These are phyloP conservation scores for Lolium rigidum DNA, from an alignment of 176 grass and related monocot genomes.

Conservation along the genomic window DNA sequence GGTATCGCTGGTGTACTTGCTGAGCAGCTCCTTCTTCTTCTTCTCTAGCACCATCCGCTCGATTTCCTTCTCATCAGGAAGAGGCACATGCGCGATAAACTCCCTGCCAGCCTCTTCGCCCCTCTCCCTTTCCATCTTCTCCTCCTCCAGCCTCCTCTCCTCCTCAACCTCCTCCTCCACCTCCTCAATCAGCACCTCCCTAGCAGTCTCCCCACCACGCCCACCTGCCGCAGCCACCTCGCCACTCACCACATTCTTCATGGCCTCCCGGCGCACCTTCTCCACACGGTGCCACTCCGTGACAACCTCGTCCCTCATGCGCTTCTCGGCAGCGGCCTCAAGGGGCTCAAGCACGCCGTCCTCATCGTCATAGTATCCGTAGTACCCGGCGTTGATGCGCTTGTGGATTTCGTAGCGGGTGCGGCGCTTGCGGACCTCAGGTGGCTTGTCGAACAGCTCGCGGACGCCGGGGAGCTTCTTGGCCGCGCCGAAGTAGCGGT, in stretches of 20 bases:
- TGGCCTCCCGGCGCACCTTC: conserved; percentile 71
- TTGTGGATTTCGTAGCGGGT: conserved; percentile 95
- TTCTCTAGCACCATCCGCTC: conserved; percentile 88
- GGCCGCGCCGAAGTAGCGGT: conserved; percentile 95
- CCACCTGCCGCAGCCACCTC: conserved; percentile 70
- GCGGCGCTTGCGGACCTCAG: conserved; percentile 76
- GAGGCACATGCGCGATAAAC: conserved; percentile 85
- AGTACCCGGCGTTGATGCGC: conserved; percentile 89
- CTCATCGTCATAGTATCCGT: conserved; percentile 94
- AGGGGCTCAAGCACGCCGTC: conserved; percentile 89
- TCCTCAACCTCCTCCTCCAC: conserved; percentile 97
- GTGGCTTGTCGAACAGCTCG: conserved; percentile 96
- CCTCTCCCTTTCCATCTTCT: conserved; percentile 64
- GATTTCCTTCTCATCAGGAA: conserved; percentile 94
- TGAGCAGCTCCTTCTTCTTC: conserved; percentile 94
- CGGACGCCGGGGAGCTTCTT: conserved; percentile 94
- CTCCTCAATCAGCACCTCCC: conserved; percentile 82
- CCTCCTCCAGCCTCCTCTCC: conserved; percentile 74
- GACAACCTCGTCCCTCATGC: conserved; percentile 61
- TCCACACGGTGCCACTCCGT: conserved; percentile 83
- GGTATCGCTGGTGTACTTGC: conserved; percentile 79
- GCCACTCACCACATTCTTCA: conserved; percentile 83
- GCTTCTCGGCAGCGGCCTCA: conserved; percentile 67
- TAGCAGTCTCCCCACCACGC: conserved; percentile 42
- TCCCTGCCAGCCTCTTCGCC: conserved; percentile 65